Evolutionary conservation across 768 basidiomycete genomes (phyloP).

Genomic region (Hydnomerulius pinastri): DNA sequence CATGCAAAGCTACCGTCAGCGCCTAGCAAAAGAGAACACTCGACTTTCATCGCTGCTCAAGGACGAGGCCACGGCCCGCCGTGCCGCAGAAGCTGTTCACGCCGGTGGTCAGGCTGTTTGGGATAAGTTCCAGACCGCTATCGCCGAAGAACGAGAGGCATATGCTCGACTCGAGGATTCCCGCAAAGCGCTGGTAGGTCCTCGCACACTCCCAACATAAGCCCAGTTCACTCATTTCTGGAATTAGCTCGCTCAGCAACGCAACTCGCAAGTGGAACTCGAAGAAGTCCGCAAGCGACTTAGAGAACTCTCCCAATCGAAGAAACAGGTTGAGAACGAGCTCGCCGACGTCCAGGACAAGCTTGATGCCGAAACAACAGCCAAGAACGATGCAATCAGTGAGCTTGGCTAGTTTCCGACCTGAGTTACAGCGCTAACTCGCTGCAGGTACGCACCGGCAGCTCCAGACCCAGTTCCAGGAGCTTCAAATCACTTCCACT

Average conservation of each 20-base stretch:
- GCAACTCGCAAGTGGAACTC: conserved; percentile 61
- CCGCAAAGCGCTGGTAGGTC: conserved; percentile 63
- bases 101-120: conserved; percentile 67
- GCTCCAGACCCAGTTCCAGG: conserved; percentile 59
- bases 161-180: conserved; percentile 70
- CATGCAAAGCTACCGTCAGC: conserved; percentile 55
- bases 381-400: conserved; percentile 65
- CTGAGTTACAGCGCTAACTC: not conserved
- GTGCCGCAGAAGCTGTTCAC: conserved; percentile 59
- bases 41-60: conserved; percentile 55
- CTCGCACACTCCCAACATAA: not conserved
- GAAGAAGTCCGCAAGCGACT: conserved; percentile 65
- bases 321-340: conserved; percentile 60
- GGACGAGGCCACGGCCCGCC: conserved; percentile 65
- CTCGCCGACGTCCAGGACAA: conserved; percentile 54
- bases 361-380: conserved; percentile 49
- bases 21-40: conserved; percentile 57
- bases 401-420: conserved; percentile 10
- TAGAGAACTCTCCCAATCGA: conserved; percentile 56
- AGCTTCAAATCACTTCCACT: conserved; percentile 60
- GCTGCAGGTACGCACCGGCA: conserved; percentile 58
- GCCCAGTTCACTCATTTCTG: not conserved
- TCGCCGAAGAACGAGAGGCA: conserved; percentile 59
- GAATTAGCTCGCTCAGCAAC: conserved; percentile 63
- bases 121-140: conserved; percentile 62